Evolutionary conservation across 2,329 filamentous ascomycete species (phyloP).

Genomic region (Apiospora rasikravindrae): DNA sequence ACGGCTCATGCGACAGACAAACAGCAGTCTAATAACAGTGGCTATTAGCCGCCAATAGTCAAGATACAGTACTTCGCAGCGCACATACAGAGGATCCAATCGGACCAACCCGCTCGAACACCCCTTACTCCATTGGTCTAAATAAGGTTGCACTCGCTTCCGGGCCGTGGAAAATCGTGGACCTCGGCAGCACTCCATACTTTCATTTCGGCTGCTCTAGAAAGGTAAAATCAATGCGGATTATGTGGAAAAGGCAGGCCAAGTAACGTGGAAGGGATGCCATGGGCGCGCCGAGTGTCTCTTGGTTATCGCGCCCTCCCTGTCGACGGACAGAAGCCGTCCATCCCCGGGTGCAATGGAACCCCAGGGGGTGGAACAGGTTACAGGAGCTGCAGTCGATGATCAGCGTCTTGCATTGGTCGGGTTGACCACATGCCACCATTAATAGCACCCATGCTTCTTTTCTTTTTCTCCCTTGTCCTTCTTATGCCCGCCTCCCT

Average conservation of each 20-base stretch:
- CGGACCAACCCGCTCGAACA: slow-evolving; percentile 13
- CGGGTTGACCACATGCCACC: neutral
- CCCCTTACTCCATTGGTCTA: neutral
- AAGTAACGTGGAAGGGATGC: slow-evolving; percentile 13
- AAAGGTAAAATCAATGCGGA: neutral
- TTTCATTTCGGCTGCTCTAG: neutral
- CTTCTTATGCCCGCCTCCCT: neutral
- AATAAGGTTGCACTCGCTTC: slow-evolving; percentile 18
- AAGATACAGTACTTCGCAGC: neutral
- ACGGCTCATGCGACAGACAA: neutral
- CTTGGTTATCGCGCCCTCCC: neutral
- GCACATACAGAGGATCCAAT: slow-evolving; percentile 7
- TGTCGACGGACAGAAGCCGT: neutral
- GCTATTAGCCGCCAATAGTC: slow-evolving; percentile 10
- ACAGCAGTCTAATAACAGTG: neutral
- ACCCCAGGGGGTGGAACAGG: neutral
- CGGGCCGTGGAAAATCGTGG: slow-evolving; percentile 13
- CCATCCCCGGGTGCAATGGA: neutral
- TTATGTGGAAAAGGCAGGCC: neutral
- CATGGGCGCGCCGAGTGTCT: neutral
- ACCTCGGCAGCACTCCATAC: slow-evolving; percentile 2
- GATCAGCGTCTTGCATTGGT: slow-evolving; percentile 5
- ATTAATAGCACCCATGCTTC: slow-evolving; percentile 7
- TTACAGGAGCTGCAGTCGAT: neutral
- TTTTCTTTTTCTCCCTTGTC: neutral